phyloP scores from a whole-genome alignment of 192 early-diverging fungal genomes.

The Obelidium mucronatum region DNA sequence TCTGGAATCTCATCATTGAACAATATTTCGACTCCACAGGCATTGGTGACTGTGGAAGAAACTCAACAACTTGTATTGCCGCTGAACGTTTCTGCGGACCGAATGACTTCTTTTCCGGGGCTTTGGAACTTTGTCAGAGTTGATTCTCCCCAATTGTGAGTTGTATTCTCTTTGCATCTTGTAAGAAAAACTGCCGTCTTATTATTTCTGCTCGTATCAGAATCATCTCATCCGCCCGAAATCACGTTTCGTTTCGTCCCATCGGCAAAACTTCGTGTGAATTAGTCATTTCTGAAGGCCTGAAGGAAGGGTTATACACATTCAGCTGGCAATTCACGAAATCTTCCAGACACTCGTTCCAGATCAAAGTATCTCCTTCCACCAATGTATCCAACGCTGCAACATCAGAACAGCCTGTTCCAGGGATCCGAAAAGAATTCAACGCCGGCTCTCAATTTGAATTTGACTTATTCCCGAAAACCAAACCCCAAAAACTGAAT shows the following conservation, averaged over 20 bases:
- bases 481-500: not conserved
- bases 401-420: too few relatives aligned
- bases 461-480: not conserved
- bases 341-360: not conserved
- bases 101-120: not conserved
- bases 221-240: not conserved
- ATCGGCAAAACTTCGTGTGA: conserved; percentile 4
- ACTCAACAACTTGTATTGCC: not conserved
- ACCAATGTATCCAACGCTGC: too few relatives aligned
- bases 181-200: not conserved
- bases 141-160: not conserved
- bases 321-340: too few relatives aligned
- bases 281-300: not conserved
- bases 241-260: not conserved
- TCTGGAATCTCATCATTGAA: not conserved
- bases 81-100: conserved; percentile 3
- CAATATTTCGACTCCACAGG: not conserved
- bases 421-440: too few relatives aligned
- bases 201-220: not conserved
- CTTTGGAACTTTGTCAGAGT: conserved; percentile 20
- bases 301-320: not conserved
- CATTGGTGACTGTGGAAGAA: not conserved
- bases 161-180: not conserved
- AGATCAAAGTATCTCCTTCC: too few relatives aligned
- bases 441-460: not conserved